Base-by-base conservation (phyloP, 2,329 filamentous ascomycete species). In the Eurotiales sp. region DNA sequence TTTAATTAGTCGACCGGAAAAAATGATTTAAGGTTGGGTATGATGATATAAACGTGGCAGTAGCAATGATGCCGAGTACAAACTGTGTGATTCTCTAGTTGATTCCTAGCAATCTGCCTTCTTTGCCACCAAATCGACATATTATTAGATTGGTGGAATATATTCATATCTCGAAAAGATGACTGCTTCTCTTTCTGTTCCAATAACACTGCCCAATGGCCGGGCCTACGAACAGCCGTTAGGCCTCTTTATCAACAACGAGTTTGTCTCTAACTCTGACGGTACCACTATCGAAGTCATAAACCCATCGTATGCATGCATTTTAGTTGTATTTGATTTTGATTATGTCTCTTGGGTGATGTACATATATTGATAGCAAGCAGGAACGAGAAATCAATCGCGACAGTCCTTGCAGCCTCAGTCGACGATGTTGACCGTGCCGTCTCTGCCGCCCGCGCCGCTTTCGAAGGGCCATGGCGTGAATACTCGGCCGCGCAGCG, bases 381-480 rank as follows among this genome's bases (percentile, higher is more conserved):
- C 50, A 80, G 79, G 40, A 75, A 82, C 56, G 85, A 88, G 64
- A 72, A 77, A 36, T 79, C 84, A 53, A 88, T 89, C 53, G 76
- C 77, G 54, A 80, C 83, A 1, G 85, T 90, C 42, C 80, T 83
- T 55, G 83, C 85, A 15, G 86, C 85, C 7, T 78, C 79, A 0
- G 68, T 74, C 0, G 76, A 82, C 15, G 86, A 90, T 66, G 79
- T 89, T 50, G 83, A 89, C 65, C 70, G 68, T 19, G 86, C 87
- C 12, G 86, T 90, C 29, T 72, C 76, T 25, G 83, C 86, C 8
- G 86, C 86, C 22, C 79, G 83, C 40, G 77, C 77, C 60, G 86
- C 87, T 6, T 81, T 90, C 69, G 82, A 83, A 55, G 72, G 79
- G 52, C 76, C 82, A 22, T 90, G 87, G 87, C 78, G 80, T 55